Evolutionary conservation across 1,139 yeast genomes (phyloP).

Genomic region (Protomyces gravidus): DNA sequence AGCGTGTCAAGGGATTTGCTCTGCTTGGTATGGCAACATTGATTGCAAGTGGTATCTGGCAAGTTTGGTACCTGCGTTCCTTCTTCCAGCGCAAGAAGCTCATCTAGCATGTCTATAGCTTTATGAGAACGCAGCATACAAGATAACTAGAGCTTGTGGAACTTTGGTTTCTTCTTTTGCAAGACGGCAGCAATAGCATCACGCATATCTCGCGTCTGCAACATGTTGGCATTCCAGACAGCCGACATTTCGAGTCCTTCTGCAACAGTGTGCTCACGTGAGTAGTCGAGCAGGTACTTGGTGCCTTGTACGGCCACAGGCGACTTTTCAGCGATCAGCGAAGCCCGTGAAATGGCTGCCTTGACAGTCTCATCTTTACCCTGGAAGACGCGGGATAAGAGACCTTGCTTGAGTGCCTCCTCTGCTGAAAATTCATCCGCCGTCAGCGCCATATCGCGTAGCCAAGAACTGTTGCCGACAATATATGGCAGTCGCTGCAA

Average conservation of each 20-base stretch:
- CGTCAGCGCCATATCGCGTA: slow-evolving; percentile 60
- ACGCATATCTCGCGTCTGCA: slow-evolving; percentile 20
- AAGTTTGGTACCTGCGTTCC: slow-evolving; percentile 29
- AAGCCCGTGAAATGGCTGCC: slow-evolving; percentile 52
- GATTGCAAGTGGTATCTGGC: slow-evolving; percentile 26
- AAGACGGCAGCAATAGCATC: slow-evolving; percentile 24
- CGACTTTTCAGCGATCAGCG: slow-evolving; percentile 48
- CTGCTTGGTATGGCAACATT: slow-evolving; percentile 20
- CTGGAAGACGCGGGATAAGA: slow-evolving; percentile 50
- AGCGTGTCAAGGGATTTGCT: slow-evolving; percentile 76
- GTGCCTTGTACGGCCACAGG: slow-evolving; percentile 66
- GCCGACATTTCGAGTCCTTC: slow-evolving; percentile 40
- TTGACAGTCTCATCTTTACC: slow-evolving; percentile 51
- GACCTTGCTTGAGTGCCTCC: slow-evolving; percentile 57
- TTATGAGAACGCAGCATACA: too few species aligned
- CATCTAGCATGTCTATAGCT: slow-evolving; percentile 13
- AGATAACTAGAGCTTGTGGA: slow-evolving; percentile 4
- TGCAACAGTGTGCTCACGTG: slow-evolving; percentile 47
- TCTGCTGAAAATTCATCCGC: slow-evolving; percentile 55
- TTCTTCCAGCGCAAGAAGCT: slow-evolving; percentile 32
- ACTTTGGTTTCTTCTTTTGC: slow-evolving; percentile 13
- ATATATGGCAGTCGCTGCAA: slow-evolving; percentile 58
- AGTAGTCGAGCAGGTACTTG: slow-evolving; percentile 54
- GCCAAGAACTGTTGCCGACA: slow-evolving; percentile 55
- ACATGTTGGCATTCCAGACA: slow-evolving; percentile 32